These are phyloP conservation scores for Sicyos edulis DNA, from an alignment of 306 rosid genomes.

Conservation along the genomic window DNA sequence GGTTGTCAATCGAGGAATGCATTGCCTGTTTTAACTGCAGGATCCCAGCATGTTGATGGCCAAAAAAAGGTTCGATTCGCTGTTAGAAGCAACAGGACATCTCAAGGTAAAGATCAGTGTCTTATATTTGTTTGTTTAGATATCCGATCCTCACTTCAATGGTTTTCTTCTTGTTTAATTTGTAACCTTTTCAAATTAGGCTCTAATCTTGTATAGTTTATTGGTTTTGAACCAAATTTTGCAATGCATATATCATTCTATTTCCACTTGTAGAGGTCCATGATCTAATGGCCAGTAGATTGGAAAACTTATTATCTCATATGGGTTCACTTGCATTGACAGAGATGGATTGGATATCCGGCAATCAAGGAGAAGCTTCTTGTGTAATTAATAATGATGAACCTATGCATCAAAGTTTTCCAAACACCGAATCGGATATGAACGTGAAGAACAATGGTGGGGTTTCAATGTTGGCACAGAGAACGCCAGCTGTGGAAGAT, in stretches of 20 bases:
- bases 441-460: constrained; percentile 50
- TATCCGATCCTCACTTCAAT: constrained; percentile 8
- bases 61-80: constrained; percentile 53
- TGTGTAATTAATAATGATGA: constrained; percentile 48
- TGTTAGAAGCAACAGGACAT: constrained; percentile 27
- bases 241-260: constrained; percentile 38
- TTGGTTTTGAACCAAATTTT: constrained; percentile 30
- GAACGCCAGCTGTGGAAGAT: constrained; percentile 50
- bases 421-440: constrained; percentile 40
- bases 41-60: constrained; percentile 40
- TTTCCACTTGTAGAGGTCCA: constrained; percentile 75
- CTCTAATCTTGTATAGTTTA: constrained; percentile 26
- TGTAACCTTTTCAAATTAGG: background rate
- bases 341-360: constrained; percentile 77
- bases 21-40: constrained; percentile 29
- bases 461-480: constrained; percentile 47
- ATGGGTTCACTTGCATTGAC: constrained; percentile 90
- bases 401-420: constrained; percentile 35
- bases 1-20: constrained; percentile 28
- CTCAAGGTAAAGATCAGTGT: constrained; percentile 46
- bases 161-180: constrained; percentile 20
- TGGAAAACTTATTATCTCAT: constrained; percentile 79
- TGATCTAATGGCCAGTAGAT: constrained; percentile 70
- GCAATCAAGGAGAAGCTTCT: constrained; percentile 50
- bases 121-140: constrained; percentile 20